Percentiles rank a stretch among this genome's conserved stretches.
These are phyloP conservation scores for Parietaria judaica DNA, from an alignment of 306 rosid genomes.

Conservation along the genomic window DNA sequence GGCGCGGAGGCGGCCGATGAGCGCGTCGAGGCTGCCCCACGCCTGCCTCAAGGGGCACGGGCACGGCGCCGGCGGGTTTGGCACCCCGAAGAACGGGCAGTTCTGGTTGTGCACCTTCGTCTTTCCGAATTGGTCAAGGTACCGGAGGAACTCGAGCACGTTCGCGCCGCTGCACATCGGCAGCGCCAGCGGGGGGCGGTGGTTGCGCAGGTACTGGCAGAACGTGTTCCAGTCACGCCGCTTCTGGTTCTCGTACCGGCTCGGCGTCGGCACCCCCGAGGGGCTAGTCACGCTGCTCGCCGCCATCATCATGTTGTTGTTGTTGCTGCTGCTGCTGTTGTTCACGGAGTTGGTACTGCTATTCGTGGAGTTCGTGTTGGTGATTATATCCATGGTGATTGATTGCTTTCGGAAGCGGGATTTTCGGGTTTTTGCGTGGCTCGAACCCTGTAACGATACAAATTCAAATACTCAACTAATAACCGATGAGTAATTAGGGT, in stretches of 20 bases:
- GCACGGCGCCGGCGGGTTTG: conserved; percentile 80
- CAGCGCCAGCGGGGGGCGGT: conserved; percentile 58
- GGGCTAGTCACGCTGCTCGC: not conserved
- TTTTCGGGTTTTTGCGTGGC: no score
- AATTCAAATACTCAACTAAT: no score
- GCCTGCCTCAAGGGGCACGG: conserved; percentile 94
- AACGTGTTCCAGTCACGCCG: conserved; percentile 94
- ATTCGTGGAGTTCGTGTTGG: conserved; percentile 20
- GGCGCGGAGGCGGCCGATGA: conserved; percentile 88
- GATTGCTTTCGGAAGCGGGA: not conserved
- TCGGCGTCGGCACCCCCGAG: conserved; percentile 30
- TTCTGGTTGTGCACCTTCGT: conserved; percentile 73
- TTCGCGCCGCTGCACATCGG: conserved; percentile 64
- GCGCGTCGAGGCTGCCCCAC: conserved; percentile 96
- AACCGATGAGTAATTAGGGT: no score
- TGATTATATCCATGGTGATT: conserved; percentile 51
- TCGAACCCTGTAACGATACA: no score
- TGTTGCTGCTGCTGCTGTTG: not conserved
- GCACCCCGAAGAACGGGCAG: conserved; percentile 84
- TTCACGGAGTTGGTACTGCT: conserved; percentile 3
- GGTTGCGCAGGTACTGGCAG: conserved; percentile 82
- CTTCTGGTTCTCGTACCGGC: conserved; percentile 91
- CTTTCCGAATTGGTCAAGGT: conserved; percentile 88
- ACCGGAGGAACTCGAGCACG: conserved; percentile 82
- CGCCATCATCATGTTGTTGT: not conserved